Conservation (phyloP, 2,329 filamentous ascomycete species). For the Albifimbria verrucaria region DNA sequence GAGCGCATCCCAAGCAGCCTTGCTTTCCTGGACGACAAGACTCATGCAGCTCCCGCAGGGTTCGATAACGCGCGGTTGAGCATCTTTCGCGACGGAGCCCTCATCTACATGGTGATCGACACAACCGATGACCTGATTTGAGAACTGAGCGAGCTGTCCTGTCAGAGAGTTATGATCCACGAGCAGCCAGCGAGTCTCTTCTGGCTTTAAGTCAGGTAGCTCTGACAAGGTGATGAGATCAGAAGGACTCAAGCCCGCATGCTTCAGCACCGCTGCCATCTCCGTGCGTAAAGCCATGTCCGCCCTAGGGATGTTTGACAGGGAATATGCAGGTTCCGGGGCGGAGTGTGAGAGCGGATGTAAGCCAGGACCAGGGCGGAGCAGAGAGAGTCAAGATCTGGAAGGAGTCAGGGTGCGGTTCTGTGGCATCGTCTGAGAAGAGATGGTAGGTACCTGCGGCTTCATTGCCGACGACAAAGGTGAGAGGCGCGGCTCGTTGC, state of each 20-base stretch:
- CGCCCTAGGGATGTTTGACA: slow-evolving; percentile 65
- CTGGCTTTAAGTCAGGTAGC: slow-evolving; percentile 45
- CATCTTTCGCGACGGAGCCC: slow-evolving; percentile 41
- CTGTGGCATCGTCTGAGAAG: background rate
- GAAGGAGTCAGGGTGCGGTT: background rate
- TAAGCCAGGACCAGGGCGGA: slow-evolving; percentile 73
- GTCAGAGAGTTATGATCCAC: slow-evolving; percentile 78
- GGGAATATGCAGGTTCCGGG: slow-evolving; percentile 59
- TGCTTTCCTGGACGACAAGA: slow-evolving; percentile 60
- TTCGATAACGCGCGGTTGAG: slow-evolving; percentile 58
- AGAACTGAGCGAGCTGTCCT: slow-evolving; percentile 54
- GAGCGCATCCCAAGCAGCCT: slow-evolving; percentile 55
- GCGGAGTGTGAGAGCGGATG: slow-evolving; percentile 58
- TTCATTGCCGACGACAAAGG: slow-evolving; percentile 65
- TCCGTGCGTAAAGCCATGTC: slow-evolving; percentile 73
- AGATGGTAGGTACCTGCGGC: slow-evolving; percentile 50
- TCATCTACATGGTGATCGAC: slow-evolving; percentile 83
- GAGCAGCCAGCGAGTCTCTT: slow-evolving; percentile 65
- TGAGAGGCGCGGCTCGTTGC: slow-evolving; percentile 46
- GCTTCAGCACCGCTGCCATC: slow-evolving; percentile 60
- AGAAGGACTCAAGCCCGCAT: slow-evolving; percentile 53
- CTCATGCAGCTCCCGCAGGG: slow-evolving; percentile 72
- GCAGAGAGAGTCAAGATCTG: slow-evolving; percentile 79
- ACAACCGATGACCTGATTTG: slow-evolving; percentile 55
- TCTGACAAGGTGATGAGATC: slow-evolving; percentile 63